Evolutionary conservation across 331 rosid species (phyloP), one percentile per base, ranked within the genome.

Genomic region (Arachis monticola): DNA sequence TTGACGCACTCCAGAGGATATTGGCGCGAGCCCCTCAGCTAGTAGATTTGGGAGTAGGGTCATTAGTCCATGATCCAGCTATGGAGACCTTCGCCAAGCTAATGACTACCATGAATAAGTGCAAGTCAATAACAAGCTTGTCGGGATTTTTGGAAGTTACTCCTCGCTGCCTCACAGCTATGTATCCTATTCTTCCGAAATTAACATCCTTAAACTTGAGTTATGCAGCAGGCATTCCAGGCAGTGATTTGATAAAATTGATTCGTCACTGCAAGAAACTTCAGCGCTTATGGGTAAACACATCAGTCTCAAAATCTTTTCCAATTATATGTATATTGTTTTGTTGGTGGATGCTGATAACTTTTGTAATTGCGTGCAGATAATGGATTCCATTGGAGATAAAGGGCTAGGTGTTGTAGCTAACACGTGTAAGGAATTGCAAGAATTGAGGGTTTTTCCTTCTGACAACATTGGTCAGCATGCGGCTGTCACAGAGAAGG

Each of bases 401-500:
- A 78, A 74, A 64, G 99, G 99, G 13, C 89, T 95, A 1, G 81
- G 73, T 82, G 91, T 86, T 57, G 92, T 95, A 13, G 97, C 97
- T 38, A 63, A 60, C 6, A 74, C 86, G 40, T 95, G 99, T 69
- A 92, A 89, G 73, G 96, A 95, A 7, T 67, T 95, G 84, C 92
- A 89, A 82, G 99, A 92, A 72, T 75, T 95, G 83, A 87, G 97
- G 83, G 97, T 95, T 72, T 92, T 92, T 68, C 99, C 97, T 38
- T 95, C 96, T 11, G 91, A 65, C 32, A 84, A 84, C 57, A 70
- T 27, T 8, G 99, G 85, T 11, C 73, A 69, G 64, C 82, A 82
- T 64, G 89, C 77, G 7, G 88, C 90, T 1, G 97, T 95, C 32
- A 95, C 99, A 0, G 96, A 95, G 77, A 86, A 70, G 41, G 99